Evolutionary conservation across 1,284 basidiomycete species (phyloP).

Genomic region (Austroboletus sp.): DNA sequence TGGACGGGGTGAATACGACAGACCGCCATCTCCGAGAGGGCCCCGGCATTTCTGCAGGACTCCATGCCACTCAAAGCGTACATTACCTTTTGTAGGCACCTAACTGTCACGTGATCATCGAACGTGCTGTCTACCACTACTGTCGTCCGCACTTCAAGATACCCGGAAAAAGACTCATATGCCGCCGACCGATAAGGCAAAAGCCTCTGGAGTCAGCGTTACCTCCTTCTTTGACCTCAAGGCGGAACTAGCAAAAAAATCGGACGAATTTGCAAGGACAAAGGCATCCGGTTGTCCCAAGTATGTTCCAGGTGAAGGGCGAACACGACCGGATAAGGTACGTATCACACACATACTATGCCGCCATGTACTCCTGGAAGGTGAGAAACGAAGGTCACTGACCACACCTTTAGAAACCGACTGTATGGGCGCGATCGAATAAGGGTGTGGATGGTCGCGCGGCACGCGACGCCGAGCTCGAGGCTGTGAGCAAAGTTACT

Average conservation of each 20-base stretch:
- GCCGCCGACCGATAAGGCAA: slow-evolving; percentile 46
- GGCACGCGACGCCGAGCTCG: slow-evolving; percentile 59
- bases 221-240: slow-evolving; percentile 72
- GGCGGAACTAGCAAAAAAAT: slow-evolving; percentile 61
- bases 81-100: too few species aligned
- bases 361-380: background rate
- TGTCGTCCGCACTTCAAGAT: background rate
- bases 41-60: too few species aligned
- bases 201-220: slow-evolving; percentile 61
- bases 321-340: slow-evolving; percentile 60
- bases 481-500: slow-evolving; percentile 59
- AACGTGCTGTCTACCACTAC: too few species aligned
- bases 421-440: slow-evolving; percentile 65
- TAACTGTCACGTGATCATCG: too few species aligned
- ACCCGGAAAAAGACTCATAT: slow-evolving; percentile 14
- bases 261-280: slow-evolving; percentile 53
- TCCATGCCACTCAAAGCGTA: too few species aligned
- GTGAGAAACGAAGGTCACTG: background rate
- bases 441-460: slow-evolving; percentile 61
- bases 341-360: background rate
- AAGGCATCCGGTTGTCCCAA: slow-evolving; percentile 52
- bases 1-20: too few species aligned
- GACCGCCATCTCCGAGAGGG: too few species aligned
- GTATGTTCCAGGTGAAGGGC: slow-evolving; percentile 47
- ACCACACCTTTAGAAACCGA: slow-evolving; percentile 50